Evolutionary conservation across 352 stramenopile species (phyloP).

Genomic region (Phytopythium kandeliae): DNA sequence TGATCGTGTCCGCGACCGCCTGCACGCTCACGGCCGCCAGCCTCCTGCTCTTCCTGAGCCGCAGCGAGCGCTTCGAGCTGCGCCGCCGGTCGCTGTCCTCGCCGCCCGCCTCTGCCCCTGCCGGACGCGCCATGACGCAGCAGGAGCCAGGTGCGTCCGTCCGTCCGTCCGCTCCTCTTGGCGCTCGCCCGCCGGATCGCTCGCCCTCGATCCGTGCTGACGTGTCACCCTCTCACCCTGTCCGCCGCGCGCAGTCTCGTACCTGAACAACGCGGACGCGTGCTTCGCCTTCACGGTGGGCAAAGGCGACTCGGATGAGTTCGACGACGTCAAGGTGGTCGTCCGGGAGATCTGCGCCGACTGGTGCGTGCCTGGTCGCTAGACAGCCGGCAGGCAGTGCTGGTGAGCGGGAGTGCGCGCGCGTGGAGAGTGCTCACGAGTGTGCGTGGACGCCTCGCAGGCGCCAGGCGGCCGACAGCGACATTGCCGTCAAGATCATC

Average conservation of each 20-base stretch:
- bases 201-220: no score
- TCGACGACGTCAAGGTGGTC: constrained; percentile 78
- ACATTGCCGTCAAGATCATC: constrained; percentile 84
- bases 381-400: not conserved
- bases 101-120: constrained; percentile 3
- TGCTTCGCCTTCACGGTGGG: constrained; percentile 72
- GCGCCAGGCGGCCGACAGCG: constrained; percentile 39
- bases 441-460: constrained; percentile 7
- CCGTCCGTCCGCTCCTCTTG: no score
- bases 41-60: constrained; percentile 33
- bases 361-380: constrained; percentile 28
- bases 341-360: constrained; percentile 54
- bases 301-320: constrained; percentile 54
- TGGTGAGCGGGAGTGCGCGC: no score
- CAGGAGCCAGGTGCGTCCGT: constrained; percentile 4
- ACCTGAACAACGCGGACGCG: constrained; percentile 75
- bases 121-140: constrained; percentile 9
- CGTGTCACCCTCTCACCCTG: no score
- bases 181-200: no score
- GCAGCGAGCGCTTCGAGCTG: constrained; percentile 10
- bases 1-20: constrained; percentile 45
- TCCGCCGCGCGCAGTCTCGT: constrained; percentile 35
- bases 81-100: constrained; percentile 9
- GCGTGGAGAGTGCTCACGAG: no score
- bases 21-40: constrained; percentile 54